Evolutionary conservation across 2,329 filamentous ascomycete genomes (phyloP), one percentile per base, ranked within the genome.

Genomic region (Colletotrichum echinochloae): DNA sequence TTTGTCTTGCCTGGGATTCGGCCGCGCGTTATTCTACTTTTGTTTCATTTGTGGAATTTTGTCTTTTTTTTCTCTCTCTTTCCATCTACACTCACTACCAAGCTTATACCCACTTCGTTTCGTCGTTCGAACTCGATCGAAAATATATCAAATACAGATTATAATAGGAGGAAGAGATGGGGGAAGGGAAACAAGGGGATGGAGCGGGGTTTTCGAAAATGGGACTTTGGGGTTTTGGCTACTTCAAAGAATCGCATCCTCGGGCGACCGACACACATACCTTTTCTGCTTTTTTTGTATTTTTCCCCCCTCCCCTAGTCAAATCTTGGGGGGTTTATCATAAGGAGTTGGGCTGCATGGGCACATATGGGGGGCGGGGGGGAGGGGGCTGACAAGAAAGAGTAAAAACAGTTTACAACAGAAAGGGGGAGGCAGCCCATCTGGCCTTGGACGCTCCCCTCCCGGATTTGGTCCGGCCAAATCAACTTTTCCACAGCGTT

Each of bases 161-260:
- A 61, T 70, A 70, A 70, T 70, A 66, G 41, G 63, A 56, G 16
- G 26, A 39, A 52, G 67, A 35, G 28, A 26, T 14, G 28, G n/a
- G 54, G 26, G 23, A 14, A 18, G 30, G 6, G 8, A 35, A n/a
- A n/a, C 28, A 51, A 26, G 30, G 30, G 18, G 39, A 39, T 14
- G 18, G 26, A 14, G 28, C 9, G 51, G 51, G 51, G 11, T 54
- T 54, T 46, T 46, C 52, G 46, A 55, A 65, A 60, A 61, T 44
- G 63, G 63, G 44, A 56, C 23, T n/a, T 65, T 61, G 37, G 55
- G 49, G 51, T 62, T 62, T 37, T 52, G 65, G 26, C 26, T 52
- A 56, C 59, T 59, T 30, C 26, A 51, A 70, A 72, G 70, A 72
- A 64, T 66, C 61, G 66, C 70, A 72, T 72, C 57, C 66, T 72